Base-by-base conservation (phyloP, 1,139 yeast genomes). In the Blastobotrys ciferrii region DNA sequence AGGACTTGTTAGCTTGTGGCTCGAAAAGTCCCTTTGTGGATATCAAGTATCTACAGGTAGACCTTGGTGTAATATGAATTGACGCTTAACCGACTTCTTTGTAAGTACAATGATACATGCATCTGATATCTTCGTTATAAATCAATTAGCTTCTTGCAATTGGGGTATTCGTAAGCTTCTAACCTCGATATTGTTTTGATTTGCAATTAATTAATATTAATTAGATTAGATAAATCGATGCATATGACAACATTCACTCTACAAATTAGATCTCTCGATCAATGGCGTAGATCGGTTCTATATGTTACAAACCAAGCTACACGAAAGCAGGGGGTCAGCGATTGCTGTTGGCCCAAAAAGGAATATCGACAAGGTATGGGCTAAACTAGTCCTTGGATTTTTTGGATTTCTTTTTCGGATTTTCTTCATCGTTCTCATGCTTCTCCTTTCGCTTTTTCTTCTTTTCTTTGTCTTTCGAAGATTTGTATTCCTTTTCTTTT, bases 1-100 rank as follows among this genome's bases (percentile, higher is more conserved):
- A 1, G 97, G 96, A 0, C 62, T 81, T 12, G 64, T 87, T 3
- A 89, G 88, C 39, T 72, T 86, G 70, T 76, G 81, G 76, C 67
- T 91, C 7, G 98, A 92, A 58, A 80, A 84, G 5, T 61, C 69
- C 1, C 71, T 92, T n/a, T 91, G 97, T 62, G 63, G 70, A 4
- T 78, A 76, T 58, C 98, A 92, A 63, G 56, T 61, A n/a, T 35
- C 53, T 7, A 59, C 63, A 7, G 75, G 71, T 13, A 56, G 75
- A 42, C 73, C 72, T 0, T 71, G 72, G 70, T 71, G 75, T 50
- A 61, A 62, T 33, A 45, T 59, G 49, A 56, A 57, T 20, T 60
- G 48, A 43, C 4, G 14, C 7, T n/a, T 14, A 35, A 11, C 13
- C 14, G 12, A 18, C 4, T 6, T 28, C 18, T 17, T n/a, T n/a